These are phyloP conservation scores for Mycena albidolilacea DNA, from an alignment of 768 basidiomycete species.

Conservation along the genomic window DNA sequence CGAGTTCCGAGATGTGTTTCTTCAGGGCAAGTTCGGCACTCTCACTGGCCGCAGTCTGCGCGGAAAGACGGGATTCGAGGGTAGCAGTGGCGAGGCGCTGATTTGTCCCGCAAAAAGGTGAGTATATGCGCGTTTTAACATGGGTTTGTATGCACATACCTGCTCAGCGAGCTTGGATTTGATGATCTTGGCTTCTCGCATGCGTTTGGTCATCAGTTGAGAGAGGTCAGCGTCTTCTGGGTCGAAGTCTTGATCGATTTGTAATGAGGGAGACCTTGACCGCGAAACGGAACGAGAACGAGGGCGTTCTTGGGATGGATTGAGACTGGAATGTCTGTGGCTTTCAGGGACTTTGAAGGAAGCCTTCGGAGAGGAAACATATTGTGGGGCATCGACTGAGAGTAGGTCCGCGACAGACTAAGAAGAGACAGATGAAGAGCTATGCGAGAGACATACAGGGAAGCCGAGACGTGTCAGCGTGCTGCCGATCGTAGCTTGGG, in stretches of 20 bases:
- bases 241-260: conserved; percentile 34
- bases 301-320: conserved; percentile 21
- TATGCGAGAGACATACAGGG: conserved; percentile 16
- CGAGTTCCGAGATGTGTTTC: conserved; percentile 39
- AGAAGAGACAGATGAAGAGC: neutral
- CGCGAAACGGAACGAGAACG: conserved; percentile 2
- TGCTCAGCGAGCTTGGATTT: conserved; percentile 45
- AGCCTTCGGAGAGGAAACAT: conserved; percentile 34
- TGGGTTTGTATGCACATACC: conserved; percentile 31
- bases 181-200: conserved; percentile 42
- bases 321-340: neutral
- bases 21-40: conserved; percentile 31
- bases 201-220: conserved; percentile 40
- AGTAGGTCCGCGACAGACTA: neutral
- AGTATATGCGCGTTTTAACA: conserved; percentile 25
- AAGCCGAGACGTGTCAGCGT: conserved; percentile 12
- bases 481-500: conserved; percentile 16
- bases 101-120: conserved; percentile 2
- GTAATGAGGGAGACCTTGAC: conserved; percentile 33
- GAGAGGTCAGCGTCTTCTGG: conserved; percentile 42
- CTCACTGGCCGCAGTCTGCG: conserved; percentile 35
- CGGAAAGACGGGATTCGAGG: conserved; percentile 40
- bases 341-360: conserved; percentile 16
- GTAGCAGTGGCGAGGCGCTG: conserved; percentile 38
- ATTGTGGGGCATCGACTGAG: conserved; percentile 32